Percentiles rank a stretch among this genome's conserved stretches.
Conservation (phyloP, 164 flowering plant genomes). For the Umbilicus rupestris region DNA sequence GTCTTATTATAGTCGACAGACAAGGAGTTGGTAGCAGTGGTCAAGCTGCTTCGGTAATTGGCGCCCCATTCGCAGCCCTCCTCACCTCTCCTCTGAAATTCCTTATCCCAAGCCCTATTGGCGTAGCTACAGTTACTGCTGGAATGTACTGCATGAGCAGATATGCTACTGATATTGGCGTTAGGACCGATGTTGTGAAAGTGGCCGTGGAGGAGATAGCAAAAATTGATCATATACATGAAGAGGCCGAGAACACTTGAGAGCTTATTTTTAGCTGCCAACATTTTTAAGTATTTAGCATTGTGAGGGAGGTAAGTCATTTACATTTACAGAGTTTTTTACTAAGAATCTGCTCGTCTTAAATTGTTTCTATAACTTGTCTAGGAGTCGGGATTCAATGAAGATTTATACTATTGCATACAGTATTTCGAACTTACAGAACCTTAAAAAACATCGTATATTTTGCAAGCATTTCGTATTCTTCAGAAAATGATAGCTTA, state of each 20-base stretch:
- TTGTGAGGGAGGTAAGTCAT: no score
- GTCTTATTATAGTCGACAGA: constrained; percentile 57
- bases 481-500: no score
- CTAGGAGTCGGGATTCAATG: no score
- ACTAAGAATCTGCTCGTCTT: no score
- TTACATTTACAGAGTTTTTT: no score
- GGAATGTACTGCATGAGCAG: constrained; percentile 91
- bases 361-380: neutral
- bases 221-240: constrained; percentile 34
- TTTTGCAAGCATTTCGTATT: no score
- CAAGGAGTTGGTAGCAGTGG: constrained; percentile 81
- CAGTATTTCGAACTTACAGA: no score
- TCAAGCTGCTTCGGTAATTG: constrained; percentile 77
- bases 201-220: constrained; percentile 88
- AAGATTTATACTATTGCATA: no score
- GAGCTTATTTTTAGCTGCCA: neutral
- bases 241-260: constrained; percentile 13
- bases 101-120: constrained; percentile 72
- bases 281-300: neutral
- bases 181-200: constrained; percentile 78
- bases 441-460: no score
- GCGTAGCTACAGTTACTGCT: constrained; percentile 78
- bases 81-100: constrained; percentile 75
- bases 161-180: constrained; percentile 92
- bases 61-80: constrained; percentile 91